A percentile compares a stretch with the other conserved stretches of the same genome.
Evolutionary conservation across 2,329 filamentous ascomycete species (phyloP).

Genomic region (Talaromyces sp.): DNA sequence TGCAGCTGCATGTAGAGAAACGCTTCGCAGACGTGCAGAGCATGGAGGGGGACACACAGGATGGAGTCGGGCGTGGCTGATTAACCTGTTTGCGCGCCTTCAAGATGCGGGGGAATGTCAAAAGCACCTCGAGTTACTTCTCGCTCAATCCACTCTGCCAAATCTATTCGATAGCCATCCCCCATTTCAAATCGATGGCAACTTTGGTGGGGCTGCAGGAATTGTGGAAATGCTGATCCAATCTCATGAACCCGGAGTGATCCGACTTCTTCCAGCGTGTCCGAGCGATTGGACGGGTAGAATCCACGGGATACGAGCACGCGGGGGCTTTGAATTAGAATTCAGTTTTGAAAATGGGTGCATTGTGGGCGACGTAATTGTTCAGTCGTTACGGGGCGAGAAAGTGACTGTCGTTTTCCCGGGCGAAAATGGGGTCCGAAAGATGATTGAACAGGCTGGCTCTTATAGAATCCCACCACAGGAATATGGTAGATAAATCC

Average conservation of each 20-base stretch:
- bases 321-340: constrained; percentile 42
- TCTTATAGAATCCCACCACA: constrained; percentile 3
- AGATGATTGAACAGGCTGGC: constrained; percentile 17
- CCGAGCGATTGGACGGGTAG: constrained; percentile 41
- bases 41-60: constrained; percentile 54
- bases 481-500: not conserved
- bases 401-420: constrained; percentile 24
- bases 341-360: constrained; percentile 40
- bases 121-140: constrained; percentile 43
- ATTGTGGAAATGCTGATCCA: constrained; percentile 53
- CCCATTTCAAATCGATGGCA: constrained; percentile 56
- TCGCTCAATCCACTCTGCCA: constrained; percentile 46
- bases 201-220: constrained; percentile 53
- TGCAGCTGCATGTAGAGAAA: constrained; percentile 31
- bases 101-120: constrained; percentile 42
- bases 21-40: constrained; percentile 32
- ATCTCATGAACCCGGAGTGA: constrained; percentile 35
- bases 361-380: constrained; percentile 18
- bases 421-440: constrained; percentile 12
- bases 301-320: constrained; percentile 38
- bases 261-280: constrained; percentile 45
- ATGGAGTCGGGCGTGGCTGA: constrained; percentile 56
- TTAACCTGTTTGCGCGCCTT: constrained; percentile 54
- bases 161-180: constrained; percentile 52
- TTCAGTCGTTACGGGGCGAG: constrained; percentile 18